Conservation (phyloP, 2,329 filamentous ascomycete genomes). For the Pestalotiopsis sp. region DNA sequence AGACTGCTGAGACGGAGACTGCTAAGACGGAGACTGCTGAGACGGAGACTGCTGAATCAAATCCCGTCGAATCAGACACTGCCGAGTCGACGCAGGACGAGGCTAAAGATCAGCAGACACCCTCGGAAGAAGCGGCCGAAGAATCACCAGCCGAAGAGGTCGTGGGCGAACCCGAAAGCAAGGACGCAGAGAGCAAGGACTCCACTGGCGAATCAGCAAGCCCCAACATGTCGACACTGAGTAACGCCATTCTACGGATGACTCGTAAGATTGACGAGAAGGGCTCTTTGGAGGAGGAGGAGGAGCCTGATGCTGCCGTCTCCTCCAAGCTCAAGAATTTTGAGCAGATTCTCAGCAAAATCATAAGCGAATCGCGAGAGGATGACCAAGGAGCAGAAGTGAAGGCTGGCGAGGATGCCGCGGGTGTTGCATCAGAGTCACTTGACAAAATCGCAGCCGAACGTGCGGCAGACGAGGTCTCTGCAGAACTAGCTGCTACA, state of each 20-base stretch:
- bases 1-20: background rate
- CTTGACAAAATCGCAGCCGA: background rate
- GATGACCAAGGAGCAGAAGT: background rate
- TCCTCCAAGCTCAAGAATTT: conserved; percentile 47
- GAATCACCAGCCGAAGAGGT: conserved; percentile 18
- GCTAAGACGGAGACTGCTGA: background rate
- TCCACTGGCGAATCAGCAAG: conserved; percentile 17
- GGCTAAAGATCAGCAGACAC: background rate
- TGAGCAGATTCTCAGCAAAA: conserved; percentile 49
- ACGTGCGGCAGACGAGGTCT: background rate
- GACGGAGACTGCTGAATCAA: background rate
- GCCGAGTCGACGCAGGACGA: background rate
- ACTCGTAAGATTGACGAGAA: conserved; percentile 44
- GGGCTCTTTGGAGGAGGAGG: conserved; percentile 17
- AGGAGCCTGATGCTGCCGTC: conserved; percentile 29
- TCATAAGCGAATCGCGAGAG: conserved; percentile 37
- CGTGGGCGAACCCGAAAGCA: conserved; percentile 15
- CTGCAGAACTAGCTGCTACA: conserved; percentile 9
- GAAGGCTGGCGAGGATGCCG: too few relatives aligned
- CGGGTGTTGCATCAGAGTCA: background rate
- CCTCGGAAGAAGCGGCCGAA: conserved; percentile 7
- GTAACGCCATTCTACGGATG: conserved; percentile 52
- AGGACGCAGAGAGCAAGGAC: conserved; percentile 15
- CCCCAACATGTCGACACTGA: conserved; percentile 37
- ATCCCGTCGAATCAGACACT: background rate